Conservation (phyloP, 2,329 filamentous ascomycete genomes). For the Pyrenophora graminea region DNA sequence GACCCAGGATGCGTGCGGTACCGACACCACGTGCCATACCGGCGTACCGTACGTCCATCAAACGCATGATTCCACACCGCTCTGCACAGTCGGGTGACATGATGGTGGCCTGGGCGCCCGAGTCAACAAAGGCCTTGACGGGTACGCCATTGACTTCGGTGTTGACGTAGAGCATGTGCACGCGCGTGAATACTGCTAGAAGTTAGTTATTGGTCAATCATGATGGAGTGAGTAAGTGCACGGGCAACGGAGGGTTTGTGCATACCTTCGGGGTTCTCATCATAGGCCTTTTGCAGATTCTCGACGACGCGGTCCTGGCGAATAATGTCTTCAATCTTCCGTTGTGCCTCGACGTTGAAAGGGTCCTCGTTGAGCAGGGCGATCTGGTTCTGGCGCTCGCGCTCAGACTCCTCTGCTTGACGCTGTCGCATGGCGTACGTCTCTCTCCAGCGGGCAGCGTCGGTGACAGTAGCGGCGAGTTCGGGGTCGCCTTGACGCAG, state of each 20-base stretch:
- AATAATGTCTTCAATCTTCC: constrained; percentile 95
- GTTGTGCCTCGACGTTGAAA: constrained; percentile 89
- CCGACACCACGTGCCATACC: constrained; percentile 93
- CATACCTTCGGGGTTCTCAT: constrained; percentile 94
- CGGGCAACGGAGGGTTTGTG: background rate
- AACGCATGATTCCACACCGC: constrained; percentile 90
- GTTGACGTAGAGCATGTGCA: constrained; percentile 95
- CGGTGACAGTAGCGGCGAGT: constrained; percentile 74
- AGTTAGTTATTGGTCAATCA: constrained; percentile 17
- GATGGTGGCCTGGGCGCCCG: constrained; percentile 95
- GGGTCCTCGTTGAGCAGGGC: constrained; percentile 87
- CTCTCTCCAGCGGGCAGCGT: constrained; percentile 75
- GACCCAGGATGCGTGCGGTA: constrained; percentile 90
- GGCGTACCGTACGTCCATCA: constrained; percentile 89
- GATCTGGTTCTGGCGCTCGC: constrained; percentile 80
- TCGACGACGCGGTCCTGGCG: constrained; percentile 91
- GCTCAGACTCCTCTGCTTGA: constrained; percentile 71
- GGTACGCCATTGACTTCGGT: constrained; percentile 92
- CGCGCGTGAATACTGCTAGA: constrained; percentile 79
- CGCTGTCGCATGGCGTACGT: constrained; percentile 70
- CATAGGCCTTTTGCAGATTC: constrained; percentile 94
- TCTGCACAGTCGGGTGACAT: constrained; percentile 96
- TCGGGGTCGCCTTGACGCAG: constrained; percentile 74
- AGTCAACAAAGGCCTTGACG: constrained; percentile 96
- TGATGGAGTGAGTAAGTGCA: background rate